Base-by-base conservation (phyloP, 768 basidiomycete genomes). In the Cytidiella melzeri region DNA sequence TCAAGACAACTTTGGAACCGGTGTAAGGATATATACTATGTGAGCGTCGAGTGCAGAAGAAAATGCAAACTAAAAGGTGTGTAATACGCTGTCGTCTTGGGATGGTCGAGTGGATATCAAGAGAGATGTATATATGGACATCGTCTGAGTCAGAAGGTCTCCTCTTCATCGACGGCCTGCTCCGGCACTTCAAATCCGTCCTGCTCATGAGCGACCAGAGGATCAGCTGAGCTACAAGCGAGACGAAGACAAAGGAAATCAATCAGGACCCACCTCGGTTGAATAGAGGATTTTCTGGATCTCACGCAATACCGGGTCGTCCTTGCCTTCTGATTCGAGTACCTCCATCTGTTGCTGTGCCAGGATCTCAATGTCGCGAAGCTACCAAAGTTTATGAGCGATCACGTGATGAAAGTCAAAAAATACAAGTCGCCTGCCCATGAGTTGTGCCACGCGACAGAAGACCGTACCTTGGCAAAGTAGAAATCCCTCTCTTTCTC, bases 401-500 rank as follows among this genome's bases (percentile, higher is more conserved):
- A 45, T 50, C 50, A 55, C 43, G 55, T 51, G 43, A 48, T 20
- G 25, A 23, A n/a, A n/a, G n/a, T n/a, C 30, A 34, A 7, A 7
- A 34, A 34, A 7, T 7, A 34, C 30, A 34, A 34, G 30, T 34
- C 7, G 15, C 30, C 9, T 34, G 9, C n/a, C n/a, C n/a, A n/a
- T n/a, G n/a, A n/a, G n/a, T n/a, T n/a, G 21, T 25, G 12, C 1
- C 13, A 10, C 19, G 20, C 45, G 11, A 40, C 40, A 47, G 46
- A 5, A 26, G 24, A 59, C 75, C 41, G n/a, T 57, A 95, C 94
- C 81, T 97, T 99, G 61, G 87, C 84, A 67, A 98, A 99, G 69
- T 99, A 99, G 67, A 99, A 98, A 66, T 98, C 94, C 41, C 94
- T 73, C 69, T 99, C 96, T 73, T 93, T 97, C 74, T 98, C 93